Conservation (phyloP, 345 rosid genomes). For the Raphanus raphanistrum region DNA sequence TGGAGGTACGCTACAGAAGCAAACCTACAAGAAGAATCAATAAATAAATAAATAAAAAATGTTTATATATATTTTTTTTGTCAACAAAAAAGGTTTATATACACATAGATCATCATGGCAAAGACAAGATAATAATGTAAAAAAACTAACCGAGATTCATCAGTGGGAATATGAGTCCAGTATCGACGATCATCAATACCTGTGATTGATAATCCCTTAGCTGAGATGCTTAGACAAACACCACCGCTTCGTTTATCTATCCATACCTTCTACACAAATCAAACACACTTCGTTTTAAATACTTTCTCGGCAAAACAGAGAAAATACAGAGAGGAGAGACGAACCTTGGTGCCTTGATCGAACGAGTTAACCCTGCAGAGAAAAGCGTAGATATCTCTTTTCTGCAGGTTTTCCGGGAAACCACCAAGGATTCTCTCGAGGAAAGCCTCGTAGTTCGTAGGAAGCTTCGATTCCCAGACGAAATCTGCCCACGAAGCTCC, state of each 20-base stretch:
- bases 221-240: slow-evolving; percentile 63
- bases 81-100: not conserved
- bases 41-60: not conserved
- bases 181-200: slow-evolving; percentile 94
- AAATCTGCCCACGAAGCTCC: slow-evolving; percentile 95
- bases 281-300: not conserved
- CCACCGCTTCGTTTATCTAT: slow-evolving; percentile 69
- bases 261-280: slow-evolving; percentile 70
- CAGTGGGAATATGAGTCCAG: slow-evolving; percentile 79
- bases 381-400: slow-evolving; percentile 63
- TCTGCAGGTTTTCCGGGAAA: slow-evolving; percentile 45
- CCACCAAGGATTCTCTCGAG: slow-evolving; percentile 54
- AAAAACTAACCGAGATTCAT: slow-evolving; percentile 73
- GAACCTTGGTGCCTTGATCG: slow-evolving; percentile 79
- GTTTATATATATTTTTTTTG: too few species aligned
- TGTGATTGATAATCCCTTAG: slow-evolving; percentile 73
- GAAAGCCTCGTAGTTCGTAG: slow-evolving; percentile 55
- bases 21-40: slow-evolving; percentile 53
- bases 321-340: not conserved
- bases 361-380: slow-evolving; percentile 58
- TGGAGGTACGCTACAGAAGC: slow-evolving; percentile 84
- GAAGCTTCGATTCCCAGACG: slow-evolving; percentile 94
- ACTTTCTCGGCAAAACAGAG: not conserved
- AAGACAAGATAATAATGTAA: not conserved
- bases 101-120: not conserved